Base-by-base conservation (phyloP, 257 asterid species). In the Solanum sparsipilum region DNA sequence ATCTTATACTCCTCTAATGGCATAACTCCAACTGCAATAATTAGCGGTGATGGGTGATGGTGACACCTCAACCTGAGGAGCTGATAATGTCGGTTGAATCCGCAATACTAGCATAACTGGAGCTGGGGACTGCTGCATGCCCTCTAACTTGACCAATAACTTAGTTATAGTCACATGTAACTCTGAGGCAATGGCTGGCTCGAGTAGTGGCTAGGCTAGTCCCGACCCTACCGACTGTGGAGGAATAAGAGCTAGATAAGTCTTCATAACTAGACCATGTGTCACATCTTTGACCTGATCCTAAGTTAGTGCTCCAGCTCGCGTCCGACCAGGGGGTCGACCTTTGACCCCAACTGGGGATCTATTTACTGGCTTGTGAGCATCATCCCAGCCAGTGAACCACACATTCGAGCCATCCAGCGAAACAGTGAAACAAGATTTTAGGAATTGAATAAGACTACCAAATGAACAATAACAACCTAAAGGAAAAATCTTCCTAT, bases 31-130 rank as follows among this genome's bases (percentile, higher is more conserved):
- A 8, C 27, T 58, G 12, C 2, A 20, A 58, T 58, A 58, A 7
- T 5, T 20, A 20, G 12, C 2, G 13, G 68, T 9, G 5, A 21
- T 20, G 5, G 5, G 68, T 21, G 2, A 2, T 58, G 5, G 68
- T 18, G n/a, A 18, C 65, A 56, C n/a, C 4, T 18, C 65, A 18
- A 56, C 65, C 4, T 56, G 2, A 18, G 10, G n/a, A 56, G 65
- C 0, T 1, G 4, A 18, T 18, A 18, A 2, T 52, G n/a, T 18
- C 4, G n/a, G 9, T 0, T 56, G 10, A 18, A 56, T 2, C 0
- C 0, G 4, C 9, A 10, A n/a, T 56, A n/a, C 10, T 56, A 6
- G 10, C 1, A 56, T 56, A 52, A 18, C 4, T 52, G 1, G 10
- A 56, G 10, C 0, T 16, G 4, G 65, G n/a, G 63, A 0, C 1